Conservation (phyloP, 2,329 filamentous ascomycete genomes). For the Ascocoryne sarcoides region DNA sequence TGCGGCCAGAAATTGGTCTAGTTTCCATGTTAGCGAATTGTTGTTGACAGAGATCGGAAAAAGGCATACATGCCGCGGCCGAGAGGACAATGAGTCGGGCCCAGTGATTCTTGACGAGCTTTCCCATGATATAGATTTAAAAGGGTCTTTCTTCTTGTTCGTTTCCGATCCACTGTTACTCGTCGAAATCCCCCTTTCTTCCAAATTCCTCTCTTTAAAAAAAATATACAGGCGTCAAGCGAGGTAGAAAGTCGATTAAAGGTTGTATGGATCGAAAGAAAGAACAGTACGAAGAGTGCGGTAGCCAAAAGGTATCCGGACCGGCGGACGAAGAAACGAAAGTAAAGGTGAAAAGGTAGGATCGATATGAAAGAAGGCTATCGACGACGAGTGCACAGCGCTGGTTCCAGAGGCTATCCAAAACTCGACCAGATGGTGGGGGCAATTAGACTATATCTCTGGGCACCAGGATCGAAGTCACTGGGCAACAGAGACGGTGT, state of each 20-base stretch:
- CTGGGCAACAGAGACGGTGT: constrained; percentile 21
- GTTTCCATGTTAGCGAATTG: neutral
- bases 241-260: constrained; percentile 21
- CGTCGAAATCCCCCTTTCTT: constrained; percentile 4
- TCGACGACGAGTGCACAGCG: constrained; percentile 43
- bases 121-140: constrained; percentile 60
- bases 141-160: constrained; percentile 11
- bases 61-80: constrained; percentile 49
- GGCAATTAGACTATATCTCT: constrained; percentile 32
- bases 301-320: constrained; percentile 40
- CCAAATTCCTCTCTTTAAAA: too few relatives aligned
- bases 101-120: constrained; percentile 99
- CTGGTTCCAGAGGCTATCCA: constrained; percentile 8
- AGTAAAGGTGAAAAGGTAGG: constrained; percentile 28
- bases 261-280: constrained; percentile 25
- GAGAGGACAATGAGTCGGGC: constrained; percentile 87
- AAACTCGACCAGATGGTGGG: constrained; percentile 4
- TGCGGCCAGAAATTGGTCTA: constrained; percentile 80
- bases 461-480: constrained; percentile 18
- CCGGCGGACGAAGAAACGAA: constrained; percentile 36
- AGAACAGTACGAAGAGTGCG: constrained; percentile 15
- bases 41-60: neutral
- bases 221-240: constrained; percentile 8
- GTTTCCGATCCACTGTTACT: constrained; percentile 3
- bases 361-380: constrained; percentile 42